Evolutionary conservation across 179 eudicot species (phyloP), one percentile per base, ranked within the genome.

Genomic region (Spinacia oleracea): DNA sequence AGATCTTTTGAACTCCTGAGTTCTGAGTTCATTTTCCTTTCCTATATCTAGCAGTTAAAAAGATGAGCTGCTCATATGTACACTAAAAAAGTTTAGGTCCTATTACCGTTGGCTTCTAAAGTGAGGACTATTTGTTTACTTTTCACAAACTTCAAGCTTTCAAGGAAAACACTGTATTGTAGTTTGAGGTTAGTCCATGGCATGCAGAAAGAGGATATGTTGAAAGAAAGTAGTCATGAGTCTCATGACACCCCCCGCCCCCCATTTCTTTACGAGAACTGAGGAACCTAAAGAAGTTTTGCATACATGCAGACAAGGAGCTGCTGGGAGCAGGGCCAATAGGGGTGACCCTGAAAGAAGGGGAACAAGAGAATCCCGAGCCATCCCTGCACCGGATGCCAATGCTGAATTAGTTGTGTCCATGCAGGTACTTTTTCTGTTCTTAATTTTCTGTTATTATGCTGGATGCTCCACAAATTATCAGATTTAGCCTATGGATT

Each of bases 341-440:
- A 86, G 87, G 81, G 76, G 81, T 81, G 93, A 89, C 53, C 84
- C 48, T 40, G 98, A 94, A 72, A 89, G 83, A 85, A 91, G 83
- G 81, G 90, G 84, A 76, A 69, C 87, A 32, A 87, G 86, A 84
- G 97, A 92, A 75, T 92, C 97, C 80, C 91, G 95, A 77, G 98
- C 98, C 6, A 76, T 90, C 74, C 97, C 98, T 66, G 99, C 98
- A 73, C 98, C 97, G 20, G 91, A 91, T 81, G 96, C 97, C 40
- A 94, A 94, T 90, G 98, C 97, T 63, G 99, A 94, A 83, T 84
- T 94, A 76, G 91, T 77, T 66, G 73, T 76, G 20, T 96, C 99
- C 34, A 87, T 96, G 94, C 97, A 92, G 97, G 98, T 83, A 53
- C 72, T 27, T 27, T 67, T 35, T 25, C 45, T 31, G 5, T 73